Conservation (phyloP, 139 green algal species). For the Chlorella vulgaris region DNA sequence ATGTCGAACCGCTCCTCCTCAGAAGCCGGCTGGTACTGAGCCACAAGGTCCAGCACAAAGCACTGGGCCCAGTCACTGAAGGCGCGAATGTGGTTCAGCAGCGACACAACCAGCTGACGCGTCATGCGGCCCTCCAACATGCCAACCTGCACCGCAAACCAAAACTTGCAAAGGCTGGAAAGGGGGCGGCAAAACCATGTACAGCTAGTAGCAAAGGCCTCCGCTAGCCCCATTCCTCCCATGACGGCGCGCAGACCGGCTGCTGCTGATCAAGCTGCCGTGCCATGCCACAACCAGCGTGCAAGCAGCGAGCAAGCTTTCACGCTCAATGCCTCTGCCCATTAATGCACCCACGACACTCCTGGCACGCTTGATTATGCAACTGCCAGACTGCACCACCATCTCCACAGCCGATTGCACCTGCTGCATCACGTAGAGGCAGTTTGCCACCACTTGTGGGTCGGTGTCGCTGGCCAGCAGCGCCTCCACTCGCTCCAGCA, state of each 20-base stretch:
- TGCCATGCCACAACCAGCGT: no score
- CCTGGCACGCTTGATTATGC: no score
- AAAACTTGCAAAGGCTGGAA: not conserved
- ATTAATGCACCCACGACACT: no score
- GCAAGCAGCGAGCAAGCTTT: no score
- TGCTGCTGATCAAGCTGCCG: no score
- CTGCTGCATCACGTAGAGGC: conserved; percentile 76
- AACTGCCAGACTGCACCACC: no score
- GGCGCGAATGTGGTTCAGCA: conserved; percentile 93
- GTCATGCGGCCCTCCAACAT: conserved; percentile 27
- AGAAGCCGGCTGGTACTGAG: conserved; percentile 67
- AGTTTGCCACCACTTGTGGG: conserved; percentile 89
- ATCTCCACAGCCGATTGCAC: no score
- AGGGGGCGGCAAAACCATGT: not conserved
- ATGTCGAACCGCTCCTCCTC: conserved; percentile 94
- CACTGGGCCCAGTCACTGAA: conserved; percentile 96
- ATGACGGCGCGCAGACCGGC: no score
- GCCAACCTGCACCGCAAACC: conserved; percentile 28
- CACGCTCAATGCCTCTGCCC: no score
- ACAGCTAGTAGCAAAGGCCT: no score
- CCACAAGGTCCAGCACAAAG: conserved; percentile 82
- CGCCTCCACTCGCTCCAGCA: conserved; percentile 69
- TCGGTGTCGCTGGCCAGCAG: conserved; percentile 80
- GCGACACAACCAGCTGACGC: conserved; percentile 74
- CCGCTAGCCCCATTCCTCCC: no score